Evolutionary conservation across 2,329 filamentous ascomycete genomes (phyloP).

Genomic region (Arthrobotrys entomopaga): DNA sequence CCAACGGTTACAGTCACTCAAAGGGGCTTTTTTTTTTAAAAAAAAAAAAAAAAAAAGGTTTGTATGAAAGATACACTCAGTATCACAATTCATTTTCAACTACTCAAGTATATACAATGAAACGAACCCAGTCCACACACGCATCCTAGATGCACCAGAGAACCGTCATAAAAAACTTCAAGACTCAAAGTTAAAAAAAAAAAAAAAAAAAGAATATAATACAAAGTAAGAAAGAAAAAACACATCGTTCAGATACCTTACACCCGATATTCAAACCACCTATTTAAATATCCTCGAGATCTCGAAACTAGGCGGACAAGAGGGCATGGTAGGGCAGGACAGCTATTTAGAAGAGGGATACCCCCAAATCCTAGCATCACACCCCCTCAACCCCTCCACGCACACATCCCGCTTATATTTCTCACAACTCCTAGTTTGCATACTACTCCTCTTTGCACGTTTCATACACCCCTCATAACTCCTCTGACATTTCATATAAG

Average conservation of each 20-base stretch:
- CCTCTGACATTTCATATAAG: slow-evolving; percentile 37
- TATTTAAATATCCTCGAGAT: too few species aligned
- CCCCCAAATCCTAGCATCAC: slow-evolving; percentile 35
- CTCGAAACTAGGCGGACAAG: too few species aligned
- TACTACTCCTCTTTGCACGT: slow-evolving; percentile 45
- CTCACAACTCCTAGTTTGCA: slow-evolving; percentile 50
- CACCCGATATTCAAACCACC: slow-evolving; percentile 7
- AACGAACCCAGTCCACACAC: too few species aligned
- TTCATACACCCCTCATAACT: slow-evolving; percentile 48
- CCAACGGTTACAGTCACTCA: too few species aligned
- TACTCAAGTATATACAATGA: too few species aligned
- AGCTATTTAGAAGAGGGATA: background rate
- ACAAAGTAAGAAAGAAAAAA: slow-evolving; percentile 9
- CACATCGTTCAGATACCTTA: slow-evolving; percentile 29
- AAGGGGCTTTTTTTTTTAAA: too few species aligned
- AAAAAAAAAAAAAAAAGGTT: background rate
- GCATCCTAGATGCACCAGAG: too few species aligned
- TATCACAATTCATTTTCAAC: too few species aligned
- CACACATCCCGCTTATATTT: slow-evolving; percentile 50
- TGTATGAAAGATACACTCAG: too few species aligned
- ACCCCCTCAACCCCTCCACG: slow-evolving; percentile 33
- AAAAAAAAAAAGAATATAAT: slow-evolving; percentile 2
- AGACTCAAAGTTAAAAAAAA: too few species aligned
- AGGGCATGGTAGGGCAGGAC: too few species aligned
- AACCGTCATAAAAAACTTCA: too few species aligned